Evolutionary conservation across 2,329 filamentous ascomycete species (phyloP), one percentile per base, ranked within the genome.

Genomic region (Cladosporium cucumerinum): DNA sequence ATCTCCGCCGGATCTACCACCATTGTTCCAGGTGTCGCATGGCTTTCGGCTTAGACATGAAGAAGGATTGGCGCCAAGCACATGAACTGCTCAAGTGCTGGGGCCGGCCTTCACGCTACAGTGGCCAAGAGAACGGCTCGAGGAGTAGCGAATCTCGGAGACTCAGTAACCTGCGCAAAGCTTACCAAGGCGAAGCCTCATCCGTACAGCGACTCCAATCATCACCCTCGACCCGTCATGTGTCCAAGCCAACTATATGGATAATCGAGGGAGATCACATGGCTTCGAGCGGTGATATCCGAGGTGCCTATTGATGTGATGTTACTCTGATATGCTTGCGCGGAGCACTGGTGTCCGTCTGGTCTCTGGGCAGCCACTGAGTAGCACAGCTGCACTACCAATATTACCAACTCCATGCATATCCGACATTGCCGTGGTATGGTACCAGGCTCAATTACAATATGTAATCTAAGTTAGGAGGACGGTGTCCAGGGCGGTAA

Each of bases 391-490:
- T 21, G 46, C 43, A 36, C 11, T 7, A 3, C 8, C 28, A 51
- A 5, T 49, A 23, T 28, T 28, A 49, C 60, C 60, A 62, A 54
- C 14, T 8, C 49, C 60, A 55, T 3, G 14, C 60, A 62, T 34
- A 39, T 62, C 34, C 49, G 49, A 18, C 3, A 43, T 11, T 32
- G 8, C 34, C 23, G 21, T n/a, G 25, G 10, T 23, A 54, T 34
- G 32, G 32, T 8, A 55, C 55, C 60, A 62, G 60, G 60, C 60
- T 55, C 48, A 62, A 62, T 62, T 62, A 34, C 49, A 8, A 46
- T n/a, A 46, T 46, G 39, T 46, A 46, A 46, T 46, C 39, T 46
- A 46, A 46, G 39, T 1, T 11, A 46, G 7, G 6, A 21, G 51
- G 16, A 30, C 21, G 51, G 51, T 30, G 39, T 46, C 12, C n/a